Evolutionary conservation across 805 yeast genomes (phyloP).

Genomic region (Metschnikowia anglica): DNA sequence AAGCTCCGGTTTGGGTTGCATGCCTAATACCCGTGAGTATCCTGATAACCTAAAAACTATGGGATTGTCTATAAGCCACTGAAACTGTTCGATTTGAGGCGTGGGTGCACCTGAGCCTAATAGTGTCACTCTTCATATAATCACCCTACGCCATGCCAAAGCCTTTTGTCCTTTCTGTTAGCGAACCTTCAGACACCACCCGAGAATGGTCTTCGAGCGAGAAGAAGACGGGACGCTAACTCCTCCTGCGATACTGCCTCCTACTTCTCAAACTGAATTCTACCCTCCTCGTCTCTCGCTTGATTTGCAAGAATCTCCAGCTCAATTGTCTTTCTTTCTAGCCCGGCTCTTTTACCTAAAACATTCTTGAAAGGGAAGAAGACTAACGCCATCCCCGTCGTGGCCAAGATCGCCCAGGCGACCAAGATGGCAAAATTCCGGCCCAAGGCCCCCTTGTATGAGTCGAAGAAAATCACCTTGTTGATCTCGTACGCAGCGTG

Average conservation of each 20-base stretch:
- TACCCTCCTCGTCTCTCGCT: conserved; percentile 11
- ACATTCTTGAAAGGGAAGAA: conserved; percentile 40
- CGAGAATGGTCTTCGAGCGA: background rate
- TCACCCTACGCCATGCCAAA: no score
- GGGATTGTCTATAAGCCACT: no score
- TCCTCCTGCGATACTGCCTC: background rate
- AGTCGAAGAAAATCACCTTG: conserved; percentile 57
- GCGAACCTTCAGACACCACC: no score
- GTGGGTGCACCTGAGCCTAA: no score
- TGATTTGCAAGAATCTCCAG: conserved; percentile 12
- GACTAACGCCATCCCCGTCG: conserved; percentile 44
- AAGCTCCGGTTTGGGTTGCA: no score
- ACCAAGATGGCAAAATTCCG: conserved; percentile 57
- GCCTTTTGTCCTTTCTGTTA: no score
- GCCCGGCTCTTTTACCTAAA: conserved; percentile 31
- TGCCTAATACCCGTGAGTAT: no score
- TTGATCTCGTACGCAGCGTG: conserved; percentile 62
- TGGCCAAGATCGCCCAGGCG: conserved; percentile 59
- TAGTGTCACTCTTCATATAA: no score
- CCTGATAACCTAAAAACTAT: no score
- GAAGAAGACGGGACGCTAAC: background rate
- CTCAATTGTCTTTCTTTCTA: conserved; percentile 17
- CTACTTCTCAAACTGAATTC: conserved; percentile 9
- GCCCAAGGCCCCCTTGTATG: conserved; percentile 58
- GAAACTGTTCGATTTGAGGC: no score